Evolutionary conservation across 2,329 filamentous ascomycete genomes (phyloP), one percentile per base, ranked within the genome.

Genomic region (Neocucurbitaria cava): DNA sequence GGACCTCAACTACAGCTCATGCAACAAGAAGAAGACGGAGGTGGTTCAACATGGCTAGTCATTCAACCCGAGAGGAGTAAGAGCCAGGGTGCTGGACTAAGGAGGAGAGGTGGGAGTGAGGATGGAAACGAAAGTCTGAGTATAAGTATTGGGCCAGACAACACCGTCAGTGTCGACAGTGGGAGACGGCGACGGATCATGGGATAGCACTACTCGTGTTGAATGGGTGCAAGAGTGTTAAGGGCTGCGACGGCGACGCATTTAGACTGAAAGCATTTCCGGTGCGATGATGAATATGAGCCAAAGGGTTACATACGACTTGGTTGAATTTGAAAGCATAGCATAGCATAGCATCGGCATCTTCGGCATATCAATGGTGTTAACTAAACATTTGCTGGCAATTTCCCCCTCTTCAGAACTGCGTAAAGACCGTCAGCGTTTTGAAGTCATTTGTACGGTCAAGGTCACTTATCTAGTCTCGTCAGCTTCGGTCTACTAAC

Each of bases 111-210:
- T 5, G 53, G 53, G 8, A 64, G 62, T 10, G 70, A 71, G 17
- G 73, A 76, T n/a, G 67, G 64, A 5, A 65, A 59, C n/a, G 68
- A 65, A 13, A 73, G 68, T 46, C 56, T 76, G 46, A 75, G 71
- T 48, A 76, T 76, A 31, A 70, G 64, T 11, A 74, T 76, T 31
- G 73, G 73, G 23, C 70, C 71, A 28, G 72, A 76, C 43, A 76
- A 76, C 26, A 74, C 71, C 1, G 71, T 76, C 5, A 74, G 70
- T 46, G 71, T 76, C n/a, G 73, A 74, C 45, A 74, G 71, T 46
- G 73, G 72, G 11, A 59, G 71, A 21, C 50, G 71, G 43, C 57
- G 71, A 48, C 61, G 72, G 5, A 49, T 72, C 15, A 69, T 75
- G 64, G 64, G 66, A 2, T 69, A 55, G 53, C 21, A n/a, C 15